A percentile compares a stretch with the other conserved stretches of the same genome.
Conservation (phyloP, 805 yeast species). For the Pichia occidentalis region DNA sequence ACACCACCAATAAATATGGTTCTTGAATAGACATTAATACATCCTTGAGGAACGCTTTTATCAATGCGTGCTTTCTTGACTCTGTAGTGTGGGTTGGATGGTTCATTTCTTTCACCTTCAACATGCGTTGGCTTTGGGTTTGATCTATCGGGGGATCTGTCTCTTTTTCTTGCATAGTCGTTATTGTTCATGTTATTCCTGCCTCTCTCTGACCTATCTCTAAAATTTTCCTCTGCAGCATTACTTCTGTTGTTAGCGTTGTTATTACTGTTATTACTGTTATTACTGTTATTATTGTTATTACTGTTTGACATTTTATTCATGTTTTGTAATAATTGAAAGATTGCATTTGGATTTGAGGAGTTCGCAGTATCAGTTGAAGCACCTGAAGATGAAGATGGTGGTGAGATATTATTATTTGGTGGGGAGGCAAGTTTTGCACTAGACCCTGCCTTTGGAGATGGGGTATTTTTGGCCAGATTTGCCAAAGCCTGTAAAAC, state of each 20-base stretch:
- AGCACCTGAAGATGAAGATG: conserved; percentile 10
- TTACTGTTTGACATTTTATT: conserved; percentile 22
- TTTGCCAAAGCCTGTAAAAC: conserved; percentile 66
- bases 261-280: conserved; percentile 14
- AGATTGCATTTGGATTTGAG: conserved; percentile 37
- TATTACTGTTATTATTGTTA: conserved; percentile 18
- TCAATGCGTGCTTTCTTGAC: conserved; percentile 70
- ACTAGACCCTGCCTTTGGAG: conserved; percentile 23
- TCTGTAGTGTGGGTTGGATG: conserved; percentile 70
- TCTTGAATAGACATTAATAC: conserved; percentile 78
- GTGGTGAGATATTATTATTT: conserved; percentile 5
- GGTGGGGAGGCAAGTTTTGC: conserved; percentile 27
- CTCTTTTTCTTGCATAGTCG: conserved; percentile 40
- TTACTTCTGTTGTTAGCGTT: conserved; percentile 6
- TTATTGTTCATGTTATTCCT: too few species aligned
- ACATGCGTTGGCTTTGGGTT: conserved; percentile 29
- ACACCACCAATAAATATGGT: conserved; percentile 94
- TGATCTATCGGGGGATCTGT: conserved; percentile 42
- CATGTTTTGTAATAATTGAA: conserved; percentile 51
- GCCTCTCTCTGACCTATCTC: conserved; percentile 27
- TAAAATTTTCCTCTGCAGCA: conserved; percentile 23
- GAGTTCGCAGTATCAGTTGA: conserved; percentile 12
- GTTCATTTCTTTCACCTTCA: conserved; percentile 57
- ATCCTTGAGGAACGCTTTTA: conserved; percentile 64
- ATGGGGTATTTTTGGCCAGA: conserved; percentile 43